Conservation (phyloP, 148 eudicot species). For the Dianthus caryophyllus region DNA sequence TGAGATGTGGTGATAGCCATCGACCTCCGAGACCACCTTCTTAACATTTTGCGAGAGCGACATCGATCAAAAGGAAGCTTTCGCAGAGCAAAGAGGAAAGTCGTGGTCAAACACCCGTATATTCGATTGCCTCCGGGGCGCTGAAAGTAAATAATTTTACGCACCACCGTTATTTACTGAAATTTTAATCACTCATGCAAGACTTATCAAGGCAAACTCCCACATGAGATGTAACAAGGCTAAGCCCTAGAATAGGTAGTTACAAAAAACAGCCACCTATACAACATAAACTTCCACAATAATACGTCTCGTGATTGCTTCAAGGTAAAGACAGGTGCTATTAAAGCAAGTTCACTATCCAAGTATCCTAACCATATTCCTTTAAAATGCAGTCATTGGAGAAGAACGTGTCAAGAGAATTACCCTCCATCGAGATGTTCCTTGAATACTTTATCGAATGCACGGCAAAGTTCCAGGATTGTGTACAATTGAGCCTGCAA, state of each 20-base stretch:
- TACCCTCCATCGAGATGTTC: conserved; percentile 89
- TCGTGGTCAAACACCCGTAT: conserved; percentile 79
- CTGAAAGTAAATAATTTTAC: conserved; percentile 24
- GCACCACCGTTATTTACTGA: background rate
- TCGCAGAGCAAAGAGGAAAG: conserved; percentile 70
- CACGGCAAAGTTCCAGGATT: conserved; percentile 74
- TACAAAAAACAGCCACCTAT: background rate
- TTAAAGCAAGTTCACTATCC: background rate
- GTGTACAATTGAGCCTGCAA: conserved; percentile 70
- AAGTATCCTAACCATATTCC: background rate
- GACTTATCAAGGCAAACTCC: too few relatives aligned
- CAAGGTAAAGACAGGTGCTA: background rate
- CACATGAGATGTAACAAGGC: background rate
- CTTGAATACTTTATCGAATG: conserved; percentile 72
- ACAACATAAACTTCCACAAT: background rate
- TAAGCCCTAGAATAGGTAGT: background rate
- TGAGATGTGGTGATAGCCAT: conserved; percentile 87
- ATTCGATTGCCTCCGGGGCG: conserved; percentile 82
- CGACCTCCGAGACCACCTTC: conserved; percentile 62
- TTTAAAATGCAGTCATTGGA: background rate
- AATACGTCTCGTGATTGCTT: background rate
- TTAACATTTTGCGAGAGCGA: conserved; percentile 60
- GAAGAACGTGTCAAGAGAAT: background rate
- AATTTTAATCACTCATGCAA: background rate
- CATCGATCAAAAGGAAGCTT: conserved; percentile 83